Base-by-base conservation (phyloP, 768 basidiomycete genomes). In the Calocybe indica region DNA sequence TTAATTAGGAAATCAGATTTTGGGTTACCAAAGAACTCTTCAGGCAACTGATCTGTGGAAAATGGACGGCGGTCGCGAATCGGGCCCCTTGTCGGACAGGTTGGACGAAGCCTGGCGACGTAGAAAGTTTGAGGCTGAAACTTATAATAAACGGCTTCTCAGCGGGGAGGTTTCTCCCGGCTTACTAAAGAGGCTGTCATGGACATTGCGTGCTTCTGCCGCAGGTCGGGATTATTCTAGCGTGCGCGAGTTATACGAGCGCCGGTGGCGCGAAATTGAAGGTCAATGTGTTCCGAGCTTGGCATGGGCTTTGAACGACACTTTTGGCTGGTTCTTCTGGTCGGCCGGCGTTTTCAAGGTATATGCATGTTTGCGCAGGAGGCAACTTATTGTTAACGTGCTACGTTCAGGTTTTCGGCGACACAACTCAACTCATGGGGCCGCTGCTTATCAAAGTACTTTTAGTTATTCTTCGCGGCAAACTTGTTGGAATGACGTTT, bases 11-110 rank as follows among this genome's bases (percentile, higher is more conserved):
- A 8, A 10, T 33, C 13, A 80, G 78, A 66, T 70, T 7, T 66
- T 83, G 36, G 85, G 86, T 0, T 88, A 83, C 57, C 82, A 85
- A 57, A 71, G 88, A 30, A 82, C 85, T 1, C 68, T 91, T 7
- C 84, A 85, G 56, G 82, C 83, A 0, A 78, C 83, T 1, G 88
- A 91, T 63, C 63, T 89, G 9, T 88, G 85, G 84, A 79, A 78
- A 57, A 66, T 89, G 51, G 77, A 79, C 47, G 58, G 68, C 3
- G 56, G 70, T 4, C 72, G 74, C 30, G 73, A 82, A 54, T 68
- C 78, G 11, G 74, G 70, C 0, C 50, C 56, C 13, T 68, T 89
- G 29, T 75, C 81, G 2, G 62, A 65, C 8, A 67, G 69, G 52
- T 72, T 90, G 22, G 76, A 87, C 47, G 69, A 62, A 10, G 69